Evolutionary conservation across 805 yeast genomes (phyloP), one percentile per base, ranked within the genome.

Genomic region (Lachancea lanzarotensis): DNA sequence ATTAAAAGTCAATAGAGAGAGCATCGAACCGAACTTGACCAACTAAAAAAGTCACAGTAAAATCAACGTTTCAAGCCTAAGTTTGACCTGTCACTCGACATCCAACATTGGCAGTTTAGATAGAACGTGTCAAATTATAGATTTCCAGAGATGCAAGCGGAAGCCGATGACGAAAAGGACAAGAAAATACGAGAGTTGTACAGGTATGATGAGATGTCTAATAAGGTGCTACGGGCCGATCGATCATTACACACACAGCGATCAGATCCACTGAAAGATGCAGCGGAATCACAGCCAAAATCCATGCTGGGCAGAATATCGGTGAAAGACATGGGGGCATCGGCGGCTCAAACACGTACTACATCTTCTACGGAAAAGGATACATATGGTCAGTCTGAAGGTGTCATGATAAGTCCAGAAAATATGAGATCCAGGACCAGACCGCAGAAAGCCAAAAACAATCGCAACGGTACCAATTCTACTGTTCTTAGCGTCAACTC

Each of bases 141-240:
- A 29, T 11, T 29, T 29, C n/a, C n/a, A 29, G 31, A 11, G 31
- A 29, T 29, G 13, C 31, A 29, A 18, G 33, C 20, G 10, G 33
- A 45, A 18, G 44, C 45, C 22, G 42, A 25, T 2, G 40, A 49
- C 19, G 56, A 54, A 11, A 45, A 44, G 18, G 47, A 41, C 27
- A 48, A 53, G 38, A 57, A 56, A 43, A 60, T 63, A 20, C 55
- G 53, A 31, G 64, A 63, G 59, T 50, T 60, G 5, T 81, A 80
- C 62, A 73, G 79, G 52, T 78, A 80, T 53, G 83, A 80, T 59
- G 85, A 78, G 57, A 82, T 86, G 89, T 75, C 95, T 41, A 84
- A 81, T 54, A 81, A 81, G 68, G 91, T 86, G 49, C 71, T 81
- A 25, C 67, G 73, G 50, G 76, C 74, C 49, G 87, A 82, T 58